These are phyloP conservation scores for Solanum infundibuliforme DNA, from an alignment of 257 asterid species.

Conservation along the genomic window DNA sequence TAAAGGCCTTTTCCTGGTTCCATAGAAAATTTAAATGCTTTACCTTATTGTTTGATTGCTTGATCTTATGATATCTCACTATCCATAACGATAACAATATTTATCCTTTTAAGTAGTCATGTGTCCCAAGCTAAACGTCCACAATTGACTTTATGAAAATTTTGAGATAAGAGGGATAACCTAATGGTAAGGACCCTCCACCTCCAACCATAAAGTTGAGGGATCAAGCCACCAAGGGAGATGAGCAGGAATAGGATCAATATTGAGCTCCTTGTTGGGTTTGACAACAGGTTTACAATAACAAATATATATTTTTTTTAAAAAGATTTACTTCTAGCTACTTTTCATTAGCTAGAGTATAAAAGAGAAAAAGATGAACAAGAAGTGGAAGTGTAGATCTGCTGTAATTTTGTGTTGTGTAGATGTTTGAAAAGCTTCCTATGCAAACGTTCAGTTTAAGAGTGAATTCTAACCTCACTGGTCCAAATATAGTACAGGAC, in stretches of 20 bases:
- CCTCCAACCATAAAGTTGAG: neutral
- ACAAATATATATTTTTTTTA: neutral
- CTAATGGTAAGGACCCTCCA: neutral
- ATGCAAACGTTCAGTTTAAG: neutral
- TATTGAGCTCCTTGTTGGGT: neutral
- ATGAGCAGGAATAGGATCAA: neutral
- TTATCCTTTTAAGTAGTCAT: neutral
- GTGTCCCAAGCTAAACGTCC: neutral
- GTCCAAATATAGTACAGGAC: neutral
- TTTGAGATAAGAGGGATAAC: neutral
- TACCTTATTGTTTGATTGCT: neutral
- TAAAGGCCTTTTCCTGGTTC: neutral
- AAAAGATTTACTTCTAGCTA: neutral
- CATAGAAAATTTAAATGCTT: neutral
- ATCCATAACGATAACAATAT: neutral
- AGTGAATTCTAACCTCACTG: neutral
- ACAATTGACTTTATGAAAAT: neutral
- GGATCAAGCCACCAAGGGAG: neutral
- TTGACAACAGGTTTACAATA: neutral
- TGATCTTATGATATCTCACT: neutral
- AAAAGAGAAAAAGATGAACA: neutral
- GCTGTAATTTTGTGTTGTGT: neutral
- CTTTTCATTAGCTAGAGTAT: neutral
- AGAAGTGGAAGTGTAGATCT: neutral
- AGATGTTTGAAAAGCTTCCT: neutral